These are phyloP conservation scores for Typha latifolia DNA, from an alignment of 176 grass and related monocot genomes.

Conservation along the genomic window DNA sequence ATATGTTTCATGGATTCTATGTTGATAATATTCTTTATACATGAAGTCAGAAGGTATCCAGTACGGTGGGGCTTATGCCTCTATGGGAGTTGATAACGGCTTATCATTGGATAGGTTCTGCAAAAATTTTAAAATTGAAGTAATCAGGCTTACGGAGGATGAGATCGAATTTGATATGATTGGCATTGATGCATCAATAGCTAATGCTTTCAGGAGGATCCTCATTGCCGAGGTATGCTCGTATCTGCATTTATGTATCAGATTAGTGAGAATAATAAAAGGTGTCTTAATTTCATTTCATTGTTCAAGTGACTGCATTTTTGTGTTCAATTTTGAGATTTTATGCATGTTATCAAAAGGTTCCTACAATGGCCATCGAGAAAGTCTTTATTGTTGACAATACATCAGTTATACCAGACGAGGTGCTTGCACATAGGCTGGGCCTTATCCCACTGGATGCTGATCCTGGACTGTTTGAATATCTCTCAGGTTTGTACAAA, in stretches of 20 bases:
- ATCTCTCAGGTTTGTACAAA: slow-evolving; percentile 44
- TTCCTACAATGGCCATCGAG: slow-evolving; percentile 94
- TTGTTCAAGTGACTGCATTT: not conserved
- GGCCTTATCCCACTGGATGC: slow-evolving; percentile 86
- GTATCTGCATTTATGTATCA: not conserved
- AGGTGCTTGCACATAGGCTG: slow-evolving; percentile 77
- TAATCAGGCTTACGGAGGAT: slow-evolving; percentile 62
- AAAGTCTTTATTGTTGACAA: slow-evolving; percentile 84
- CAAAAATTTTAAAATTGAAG: slow-evolving; percentile 53
- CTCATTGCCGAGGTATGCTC: slow-evolving; percentile 74
- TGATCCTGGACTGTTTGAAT: slow-evolving; percentile 84
- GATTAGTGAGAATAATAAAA: not conserved
- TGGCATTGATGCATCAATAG: slow-evolving; percentile 77
- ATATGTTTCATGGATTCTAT: not conserved
- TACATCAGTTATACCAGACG: slow-evolving; percentile 82
- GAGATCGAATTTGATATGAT: slow-evolving; percentile 98
- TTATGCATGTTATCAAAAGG: slow-evolving; percentile 31
- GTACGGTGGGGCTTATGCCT: slow-evolving; percentile 55
- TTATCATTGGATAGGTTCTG: slow-evolving; percentile 39
- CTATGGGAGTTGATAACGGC: slow-evolving; percentile 60
- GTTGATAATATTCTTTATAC: slow-evolving; percentile 1
- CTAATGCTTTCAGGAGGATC: slow-evolving; percentile 81
- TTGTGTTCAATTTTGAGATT: slow-evolving; percentile 1
- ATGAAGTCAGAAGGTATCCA: slow-evolving; percentile 69
- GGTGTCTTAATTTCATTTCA: not conserved